Evolutionary conservation across 768 basidiomycete species (phyloP), one percentile per base, ranked within the genome.

Genomic region (Strobilomyces confusus): DNA sequence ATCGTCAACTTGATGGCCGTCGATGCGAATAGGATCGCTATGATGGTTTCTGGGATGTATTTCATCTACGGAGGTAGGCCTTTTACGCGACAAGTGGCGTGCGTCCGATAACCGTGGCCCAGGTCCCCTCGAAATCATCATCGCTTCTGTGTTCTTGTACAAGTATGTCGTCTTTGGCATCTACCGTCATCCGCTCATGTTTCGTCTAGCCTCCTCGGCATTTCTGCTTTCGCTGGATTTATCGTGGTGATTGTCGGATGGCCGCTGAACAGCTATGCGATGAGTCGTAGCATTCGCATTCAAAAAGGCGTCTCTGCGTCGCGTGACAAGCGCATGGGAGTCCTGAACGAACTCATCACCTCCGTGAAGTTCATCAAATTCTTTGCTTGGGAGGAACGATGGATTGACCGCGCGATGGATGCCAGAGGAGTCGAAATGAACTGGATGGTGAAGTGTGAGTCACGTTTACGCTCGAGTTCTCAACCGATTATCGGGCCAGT

Each of bases 1-100:
- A 90, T 95, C 48, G 89, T 94, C 50, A 91, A 92, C 58, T 70
- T 94, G 33, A 95, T 95, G 91, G 83, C 88, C 14, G 83, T 81
- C 8, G 89, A 92, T 64, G 83, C 84, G 3, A 86, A 84, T 62
- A 72, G 77, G 74, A 69, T 87, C 51, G 71, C 81, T 3, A 75
- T 76, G 71, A 81, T 77, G 49, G 59, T 74, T 8, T 80, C 86
- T 0, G 79, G 76, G 2, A 65, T 76, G 48, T 89, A 87, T 62
- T 81, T 85, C 64, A 70, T 87, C 29, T 90, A 89, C 53, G 83
- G 84, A 63, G 79, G 84, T 82, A 54, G 19, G 72, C 57, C 15
- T 1, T 2, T 6, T 26, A 2, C 12, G 13, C 15, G 23, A 2
- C 33, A 9, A 14, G 8, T 8, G 11, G 2, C 29, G 13, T 38